phyloP scores from a whole-genome alignment of 2,329 filamentous ascomycete genomes.

The Aspergillus brasiliensis region DNA sequence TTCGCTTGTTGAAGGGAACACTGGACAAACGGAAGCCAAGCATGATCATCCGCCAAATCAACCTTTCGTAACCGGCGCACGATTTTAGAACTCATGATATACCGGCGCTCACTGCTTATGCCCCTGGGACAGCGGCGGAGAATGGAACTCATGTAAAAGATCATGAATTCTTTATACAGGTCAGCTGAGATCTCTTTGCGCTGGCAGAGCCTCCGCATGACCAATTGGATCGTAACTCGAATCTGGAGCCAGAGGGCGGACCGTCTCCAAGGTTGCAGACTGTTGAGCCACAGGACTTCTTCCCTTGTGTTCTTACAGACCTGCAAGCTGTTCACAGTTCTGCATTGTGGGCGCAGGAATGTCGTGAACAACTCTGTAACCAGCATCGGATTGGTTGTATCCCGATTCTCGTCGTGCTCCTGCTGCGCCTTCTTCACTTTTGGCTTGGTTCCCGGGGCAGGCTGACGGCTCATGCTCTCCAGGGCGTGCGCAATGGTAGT shows the following conservation, averaged over 20 bases:
- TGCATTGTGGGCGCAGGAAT: conserved; percentile 46
- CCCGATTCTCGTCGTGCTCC: conserved; percentile 46
- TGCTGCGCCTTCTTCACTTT: conserved; percentile 43
- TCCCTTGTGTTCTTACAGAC: conserved; percentile 59
- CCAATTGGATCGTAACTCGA: conserved; percentile 35
- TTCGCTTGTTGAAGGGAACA: conserved; percentile 4
- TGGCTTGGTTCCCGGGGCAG: conserved; percentile 36
- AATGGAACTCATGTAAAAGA: conserved; percentile 46
- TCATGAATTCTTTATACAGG: conserved; percentile 57
- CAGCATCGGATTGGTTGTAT: conserved; percentile 53
- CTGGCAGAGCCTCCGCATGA: conserved; percentile 1
- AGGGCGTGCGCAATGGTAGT: conserved; percentile 35
- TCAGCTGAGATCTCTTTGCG: neutral
- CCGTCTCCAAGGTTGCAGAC: conserved; percentile 22
- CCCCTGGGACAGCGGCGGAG: conserved; percentile 33
- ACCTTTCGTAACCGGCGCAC: conserved; percentile 49
- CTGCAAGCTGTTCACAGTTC: conserved; percentile 18
- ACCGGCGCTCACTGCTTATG: conserved; percentile 24
- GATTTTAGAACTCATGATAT: conserved; percentile 50
- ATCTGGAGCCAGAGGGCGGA: conserved; percentile 56
- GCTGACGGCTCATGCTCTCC: conserved; percentile 40
- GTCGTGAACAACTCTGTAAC: conserved; percentile 56
- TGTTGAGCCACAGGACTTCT: conserved; percentile 51
- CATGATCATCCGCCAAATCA: conserved; percentile 5
- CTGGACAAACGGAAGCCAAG: conserved; percentile 17